These are phyloP conservation scores for Globisporangium spinosum DNA, from an alignment of 352 stramenopile species.

Conservation along the genomic window DNA sequence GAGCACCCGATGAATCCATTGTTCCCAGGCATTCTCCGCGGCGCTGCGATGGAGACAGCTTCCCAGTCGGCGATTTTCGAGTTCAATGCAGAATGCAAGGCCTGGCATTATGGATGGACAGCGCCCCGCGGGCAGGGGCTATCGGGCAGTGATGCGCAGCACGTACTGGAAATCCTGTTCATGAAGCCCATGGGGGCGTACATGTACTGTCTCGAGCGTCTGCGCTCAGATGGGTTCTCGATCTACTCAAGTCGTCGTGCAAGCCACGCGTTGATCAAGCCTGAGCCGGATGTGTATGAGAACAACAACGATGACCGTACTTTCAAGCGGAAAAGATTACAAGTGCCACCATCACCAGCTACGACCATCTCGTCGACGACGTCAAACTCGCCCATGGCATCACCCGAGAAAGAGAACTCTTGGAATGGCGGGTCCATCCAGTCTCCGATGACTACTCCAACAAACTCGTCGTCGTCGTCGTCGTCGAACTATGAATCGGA, in stretches of 20 bases:
- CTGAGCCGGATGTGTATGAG: conserved; percentile 54
- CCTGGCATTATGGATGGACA: conserved; percentile 88
- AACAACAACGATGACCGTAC: conserved; percentile 42
- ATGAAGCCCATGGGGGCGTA: conserved; percentile 84
- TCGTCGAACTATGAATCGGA: conserved; percentile 21
- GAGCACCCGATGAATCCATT: conserved; percentile 76
- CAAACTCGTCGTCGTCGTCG: conserved; percentile 11
- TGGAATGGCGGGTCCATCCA: neutral
- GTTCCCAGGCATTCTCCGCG: conserved; percentile 68
- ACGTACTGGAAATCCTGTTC: conserved; percentile 77
- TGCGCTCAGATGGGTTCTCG: conserved; percentile 72
- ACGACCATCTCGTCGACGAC: conserved; percentile 25
- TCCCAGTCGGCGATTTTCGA: conserved; percentile 83
- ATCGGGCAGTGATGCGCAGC: conserved; percentile 71
- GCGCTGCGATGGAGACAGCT: conserved; percentile 73
- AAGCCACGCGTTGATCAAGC: conserved; percentile 50
- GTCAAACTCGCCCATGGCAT: conserved; percentile 36
- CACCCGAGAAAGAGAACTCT: conserved; percentile 35
- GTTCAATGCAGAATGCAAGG: conserved; percentile 87
- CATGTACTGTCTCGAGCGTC: conserved; percentile 74
- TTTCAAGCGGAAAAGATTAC: conserved; percentile 56
- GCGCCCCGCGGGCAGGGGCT: conserved; percentile 68
- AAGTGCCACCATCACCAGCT: conserved; percentile 31
- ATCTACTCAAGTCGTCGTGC: conserved; percentile 79
- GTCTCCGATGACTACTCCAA: neutral